Evolutionary conservation across 805 yeast species (phyloP).

Genomic region (Ogataea methanolica): DNA sequence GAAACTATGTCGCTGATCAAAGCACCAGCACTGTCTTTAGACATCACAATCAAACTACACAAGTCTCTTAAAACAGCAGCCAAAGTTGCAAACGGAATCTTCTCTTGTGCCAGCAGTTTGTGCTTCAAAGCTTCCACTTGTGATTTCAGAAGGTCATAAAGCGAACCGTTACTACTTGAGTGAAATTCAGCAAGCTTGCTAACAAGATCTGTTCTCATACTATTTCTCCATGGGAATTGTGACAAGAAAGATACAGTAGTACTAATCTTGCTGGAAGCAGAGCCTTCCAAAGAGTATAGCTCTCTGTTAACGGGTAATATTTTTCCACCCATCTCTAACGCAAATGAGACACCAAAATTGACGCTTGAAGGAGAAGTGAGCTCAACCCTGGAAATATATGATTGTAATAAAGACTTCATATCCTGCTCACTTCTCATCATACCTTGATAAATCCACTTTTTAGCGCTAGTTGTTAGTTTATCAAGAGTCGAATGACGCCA

Average conservation of each 20-base stretch:
- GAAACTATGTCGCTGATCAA: slow-evolving; percentile 48
- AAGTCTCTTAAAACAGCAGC: slow-evolving; percentile 38
- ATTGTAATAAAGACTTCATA: slow-evolving; percentile 71
- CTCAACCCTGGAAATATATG: slow-evolving; percentile 53
- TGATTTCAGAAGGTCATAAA: slow-evolving; percentile 8
- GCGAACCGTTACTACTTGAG: slow-evolving; percentile 21
- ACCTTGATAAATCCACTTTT: slow-evolving; percentile 60
- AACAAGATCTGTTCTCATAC: slow-evolving; percentile 32
- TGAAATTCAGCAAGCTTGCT: slow-evolving; percentile 24
- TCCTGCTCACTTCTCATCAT: slow-evolving; percentile 63
- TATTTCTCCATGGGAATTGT: slow-evolving; percentile 63
- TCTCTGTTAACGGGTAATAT: slow-evolving; percentile 67
- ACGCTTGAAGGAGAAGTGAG: slow-evolving; percentile 29
- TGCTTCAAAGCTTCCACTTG: slow-evolving; percentile 7
- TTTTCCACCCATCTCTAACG: slow-evolving; percentile 80
- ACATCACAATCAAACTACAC: slow-evolving; percentile 37
- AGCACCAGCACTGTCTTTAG: slow-evolving; percentile 39
- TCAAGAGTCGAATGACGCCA: slow-evolving; percentile 72
- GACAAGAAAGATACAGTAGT: slow-evolving; percentile 71
- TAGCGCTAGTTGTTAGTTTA: slow-evolving; percentile 53
- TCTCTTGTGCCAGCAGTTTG: slow-evolving; percentile 3
- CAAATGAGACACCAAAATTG: slow-evolving; percentile 84
- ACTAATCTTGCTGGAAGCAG: slow-evolving; percentile 35
- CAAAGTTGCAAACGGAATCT: slow-evolving; percentile 30
- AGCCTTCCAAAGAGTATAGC: slow-evolving; percentile 39